A percentile compares a stretch with the other conserved stretches of the same genome.
Conservation (phyloP, 202 grass and related monocot genomes). For the Setaria italica region DNA sequence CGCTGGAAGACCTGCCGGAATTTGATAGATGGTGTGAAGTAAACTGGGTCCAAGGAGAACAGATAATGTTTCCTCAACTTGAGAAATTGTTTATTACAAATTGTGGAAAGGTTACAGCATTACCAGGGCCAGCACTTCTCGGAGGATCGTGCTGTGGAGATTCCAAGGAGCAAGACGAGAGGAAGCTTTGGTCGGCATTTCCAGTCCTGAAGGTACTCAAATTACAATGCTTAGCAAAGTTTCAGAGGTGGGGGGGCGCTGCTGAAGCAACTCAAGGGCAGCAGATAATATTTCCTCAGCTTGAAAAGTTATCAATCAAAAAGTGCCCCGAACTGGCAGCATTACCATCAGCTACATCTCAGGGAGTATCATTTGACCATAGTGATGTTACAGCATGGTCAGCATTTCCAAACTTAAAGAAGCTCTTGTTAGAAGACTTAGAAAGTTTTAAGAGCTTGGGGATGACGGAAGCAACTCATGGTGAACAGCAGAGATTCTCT, state of each 20-base stretch:
- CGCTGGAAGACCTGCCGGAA: rapidly evolving
- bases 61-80: conserved; percentile 7
- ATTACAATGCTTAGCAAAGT: rapidly evolving
- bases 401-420: background rate
- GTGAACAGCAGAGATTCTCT: background rate
- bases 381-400: background rate
- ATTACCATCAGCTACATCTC: background rate
- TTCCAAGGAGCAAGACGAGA: no score
- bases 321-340: background rate
- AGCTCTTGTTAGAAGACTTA: rapidly evolving
- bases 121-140: background rate
- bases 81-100: background rate
- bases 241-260: background rate
- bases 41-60: background rate
- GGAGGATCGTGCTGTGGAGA: background rate
- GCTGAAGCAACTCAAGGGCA: background rate
- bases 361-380: background rate
- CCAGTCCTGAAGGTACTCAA: background rate
- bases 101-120: background rate
- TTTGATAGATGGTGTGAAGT: background rate
- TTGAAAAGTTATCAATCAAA: background rate
- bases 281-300: background rate
- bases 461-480: background rate
- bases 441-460: background rate
- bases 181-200: background rate